Conservation (phyloP, 2,329 filamentous ascomycete species). For the Triangularia verruculosa region DNA sequence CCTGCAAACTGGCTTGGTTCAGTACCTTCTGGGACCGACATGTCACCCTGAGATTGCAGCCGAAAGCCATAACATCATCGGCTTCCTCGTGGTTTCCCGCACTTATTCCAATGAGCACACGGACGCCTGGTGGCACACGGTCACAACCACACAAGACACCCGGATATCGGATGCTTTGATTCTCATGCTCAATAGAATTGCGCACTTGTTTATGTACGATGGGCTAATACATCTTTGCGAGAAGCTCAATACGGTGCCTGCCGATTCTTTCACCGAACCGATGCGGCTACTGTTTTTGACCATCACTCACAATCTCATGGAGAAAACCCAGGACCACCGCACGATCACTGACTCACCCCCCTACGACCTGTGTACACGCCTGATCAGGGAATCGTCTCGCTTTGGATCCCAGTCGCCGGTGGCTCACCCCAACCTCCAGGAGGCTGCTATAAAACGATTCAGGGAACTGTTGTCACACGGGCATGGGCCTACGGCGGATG, state of each 20-base stretch:
- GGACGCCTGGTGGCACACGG: conserved; percentile 79
- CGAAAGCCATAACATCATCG: conserved; percentile 78
- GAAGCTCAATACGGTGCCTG: conserved; percentile 64
- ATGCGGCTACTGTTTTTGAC: conserved; percentile 61
- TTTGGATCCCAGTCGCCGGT: conserved; percentile 51
- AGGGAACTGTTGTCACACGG: conserved; percentile 57
- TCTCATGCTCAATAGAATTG: conserved; percentile 55
- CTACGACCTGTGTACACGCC: conserved; percentile 56
- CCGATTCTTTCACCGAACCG: conserved; percentile 58
- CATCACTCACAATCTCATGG: conserved; percentile 49
- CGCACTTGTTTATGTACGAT: conserved; percentile 46
- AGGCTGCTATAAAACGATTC: conserved; percentile 61
- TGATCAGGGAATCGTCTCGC: conserved; percentile 69
- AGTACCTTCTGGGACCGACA: conserved; percentile 85
- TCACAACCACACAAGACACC: conserved; percentile 77
- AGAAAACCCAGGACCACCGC: conserved; percentile 42
- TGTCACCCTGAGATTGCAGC: conserved; percentile 88
- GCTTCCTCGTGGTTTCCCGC: conserved; percentile 77
- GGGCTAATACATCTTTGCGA: conserved; percentile 63
- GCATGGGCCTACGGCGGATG: conserved; percentile 42
- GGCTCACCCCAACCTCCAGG: conserved; percentile 60
- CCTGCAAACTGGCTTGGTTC: conserved; percentile 66
- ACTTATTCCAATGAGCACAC: conserved; percentile 70
- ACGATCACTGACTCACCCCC: conserved; percentile 40
- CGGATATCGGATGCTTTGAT: conserved; percentile 79